Evolutionary conservation across 169 alveolate genomes (phyloP).

Genomic region (Eimeria acervulina): DNA sequence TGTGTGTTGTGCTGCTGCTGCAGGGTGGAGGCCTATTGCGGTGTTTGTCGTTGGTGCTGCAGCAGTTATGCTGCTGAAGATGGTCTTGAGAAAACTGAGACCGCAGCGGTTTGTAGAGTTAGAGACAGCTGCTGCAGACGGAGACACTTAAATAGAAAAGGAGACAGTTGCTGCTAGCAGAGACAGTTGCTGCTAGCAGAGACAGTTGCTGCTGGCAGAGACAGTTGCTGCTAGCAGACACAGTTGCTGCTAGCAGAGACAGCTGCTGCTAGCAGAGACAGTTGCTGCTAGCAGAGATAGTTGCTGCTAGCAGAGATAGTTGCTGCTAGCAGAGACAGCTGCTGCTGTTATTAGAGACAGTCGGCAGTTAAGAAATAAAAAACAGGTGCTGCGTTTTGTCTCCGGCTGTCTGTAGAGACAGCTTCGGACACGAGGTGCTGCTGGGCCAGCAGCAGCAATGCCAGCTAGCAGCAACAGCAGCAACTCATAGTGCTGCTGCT

Average conservation of each 20-base stretch:
- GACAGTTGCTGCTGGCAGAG: slow-evolving; percentile 7
- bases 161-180: not conserved
- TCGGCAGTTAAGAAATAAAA: no score
- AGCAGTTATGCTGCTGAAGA: slow-evolving; percentile 36
- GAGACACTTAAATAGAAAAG: not conserved
- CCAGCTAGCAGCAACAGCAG: not conserved
- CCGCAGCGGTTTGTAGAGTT: not conserved
- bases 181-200: not conserved
- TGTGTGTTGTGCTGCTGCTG: no score
- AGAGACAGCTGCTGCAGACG: not conserved
- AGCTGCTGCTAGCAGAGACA: no score
- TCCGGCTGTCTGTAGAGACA: not conserved
- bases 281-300: no score
- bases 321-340: no score
- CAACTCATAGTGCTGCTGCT: not conserved
- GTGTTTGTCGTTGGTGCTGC: slow-evolving; percentile 20
- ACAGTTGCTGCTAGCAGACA: not conserved
- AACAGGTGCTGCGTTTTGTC: no score
- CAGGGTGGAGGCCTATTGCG: no score
- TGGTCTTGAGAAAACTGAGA: slow-evolving; percentile 6
- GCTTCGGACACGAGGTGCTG: not conserved
- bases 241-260: no score
- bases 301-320: no score
- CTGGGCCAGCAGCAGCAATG: not conserved
- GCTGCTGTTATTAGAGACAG: no score